A percentile compares a stretch with the other conserved stretches of the same genome.
Evolutionary conservation across 1,284 basidiomycete genomes (phyloP).

Genomic region (Veloporphyrellus conicus): DNA sequence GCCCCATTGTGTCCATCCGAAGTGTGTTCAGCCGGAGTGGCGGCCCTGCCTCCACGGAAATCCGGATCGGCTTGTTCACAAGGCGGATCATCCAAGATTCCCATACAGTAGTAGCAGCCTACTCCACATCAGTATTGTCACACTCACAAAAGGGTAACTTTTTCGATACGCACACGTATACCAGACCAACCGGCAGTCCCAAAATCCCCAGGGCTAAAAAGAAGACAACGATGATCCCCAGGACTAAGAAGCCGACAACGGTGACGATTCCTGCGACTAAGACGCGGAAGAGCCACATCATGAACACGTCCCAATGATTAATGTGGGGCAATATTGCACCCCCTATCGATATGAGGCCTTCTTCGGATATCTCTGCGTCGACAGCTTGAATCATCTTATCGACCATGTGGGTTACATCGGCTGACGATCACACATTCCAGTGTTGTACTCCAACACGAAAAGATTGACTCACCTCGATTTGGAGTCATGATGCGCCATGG

Average conservation of each 20-base stretch:
- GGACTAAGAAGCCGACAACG: slow-evolving; percentile 14
- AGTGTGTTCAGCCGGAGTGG: too few species aligned
- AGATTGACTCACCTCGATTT: slow-evolving; percentile 1
- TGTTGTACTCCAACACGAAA: neutral
- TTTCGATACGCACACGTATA: slow-evolving; percentile 15
- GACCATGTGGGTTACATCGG: slow-evolving; percentile 18
- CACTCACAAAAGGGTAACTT: too few species aligned
- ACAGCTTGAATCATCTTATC: slow-evolving; percentile 26
- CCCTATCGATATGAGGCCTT: slow-evolving; percentile 19
- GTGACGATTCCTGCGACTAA: slow-evolving; percentile 8
- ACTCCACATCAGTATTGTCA: slow-evolving; percentile 9
- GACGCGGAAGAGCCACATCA: slow-evolving; percentile 2
- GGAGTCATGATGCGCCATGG: slow-evolving; percentile 9
- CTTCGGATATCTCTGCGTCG: slow-evolving; percentile 21
- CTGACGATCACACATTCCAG: slow-evolving; percentile 5
- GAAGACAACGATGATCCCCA: slow-evolving; percentile 12
- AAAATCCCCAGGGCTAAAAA: slow-evolving; percentile 8
- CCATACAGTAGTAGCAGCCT: too few species aligned
- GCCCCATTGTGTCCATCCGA: too few species aligned
- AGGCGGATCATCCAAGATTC: too few species aligned
- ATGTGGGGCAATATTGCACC: slow-evolving; percentile 19
- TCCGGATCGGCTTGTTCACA: too few species aligned
- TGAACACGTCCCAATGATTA: slow-evolving; percentile 17
- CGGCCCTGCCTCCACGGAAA: too few species aligned
- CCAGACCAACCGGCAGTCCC: slow-evolving; percentile 8